Conservation (phyloP, 208 protist species). For the Trypanosoma mega region DNA sequence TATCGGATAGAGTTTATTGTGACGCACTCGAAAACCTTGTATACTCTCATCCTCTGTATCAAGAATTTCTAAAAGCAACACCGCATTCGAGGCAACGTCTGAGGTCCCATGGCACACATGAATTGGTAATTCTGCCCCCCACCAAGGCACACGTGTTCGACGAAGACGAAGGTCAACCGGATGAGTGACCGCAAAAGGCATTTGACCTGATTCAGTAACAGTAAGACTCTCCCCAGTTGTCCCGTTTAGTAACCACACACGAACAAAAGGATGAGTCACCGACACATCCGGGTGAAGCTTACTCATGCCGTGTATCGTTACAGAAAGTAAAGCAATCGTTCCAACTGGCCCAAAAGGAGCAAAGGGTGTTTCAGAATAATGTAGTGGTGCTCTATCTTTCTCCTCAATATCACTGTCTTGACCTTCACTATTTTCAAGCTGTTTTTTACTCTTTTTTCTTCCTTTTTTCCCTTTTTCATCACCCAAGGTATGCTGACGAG, state of each 20-base stretch:
- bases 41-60: constrained; percentile 70
- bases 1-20: constrained; percentile 58
- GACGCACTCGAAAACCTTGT: constrained; percentile 46
- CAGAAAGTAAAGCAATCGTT: constrained; percentile 18
- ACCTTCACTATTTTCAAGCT: too few relatives aligned
- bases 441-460: too few relatives aligned
- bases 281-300: constrained; percentile 58
- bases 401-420: too few relatives aligned
- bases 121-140: constrained; percentile 64
- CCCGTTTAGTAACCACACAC: constrained; percentile 75
- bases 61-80: constrained; percentile 83
- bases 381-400: too few relatives aligned
- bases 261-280: constrained; percentile 80
- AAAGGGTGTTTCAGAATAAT: too few relatives aligned
- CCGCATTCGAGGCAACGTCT: constrained; percentile 21
- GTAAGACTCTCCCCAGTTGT: constrained; percentile 54
- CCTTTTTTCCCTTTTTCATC: too few relatives aligned
- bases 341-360: neutral
- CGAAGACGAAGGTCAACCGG: constrained; percentile 74
- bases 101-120: constrained; percentile 10
- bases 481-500: too few relatives aligned
- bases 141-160: constrained; percentile 58
- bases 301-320: constrained; percentile 74
- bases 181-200: constrained; percentile 59
- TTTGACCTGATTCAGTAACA: neutral